Evolutionary conservation across 2,329 filamentous ascomycete species (phyloP), one percentile per base, ranked within the genome.

Genomic region (Emmonsiellopsis sp.): DNA sequence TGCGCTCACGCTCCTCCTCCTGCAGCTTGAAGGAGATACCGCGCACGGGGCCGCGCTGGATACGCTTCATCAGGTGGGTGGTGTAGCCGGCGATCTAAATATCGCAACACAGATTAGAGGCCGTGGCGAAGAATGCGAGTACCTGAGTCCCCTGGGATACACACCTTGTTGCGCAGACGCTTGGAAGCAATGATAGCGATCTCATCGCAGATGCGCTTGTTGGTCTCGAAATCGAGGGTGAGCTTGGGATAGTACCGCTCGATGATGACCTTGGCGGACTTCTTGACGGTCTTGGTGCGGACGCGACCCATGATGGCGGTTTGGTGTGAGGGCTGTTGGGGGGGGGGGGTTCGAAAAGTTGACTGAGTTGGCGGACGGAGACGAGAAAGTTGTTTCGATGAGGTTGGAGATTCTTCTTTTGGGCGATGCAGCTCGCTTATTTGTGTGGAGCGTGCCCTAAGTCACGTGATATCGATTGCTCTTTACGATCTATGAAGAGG

Each of bases 21-120:
- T 98, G 93, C 59, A 98, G 89, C 85, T 98, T 98, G 91, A 98
- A 98, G 78, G 94, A 98, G 80, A 98, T 98, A 82, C 93, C 93
- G 70, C 93, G 94, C 78, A 98, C 93, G 64, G 93, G 93, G 64
- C 93, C 93, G 76, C 93, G 90, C 83, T 97, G 93, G 70, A 98
- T 98, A 79, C 93, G 93, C 86, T 97, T 97, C 94, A 98, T 98
- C 78, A 94, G 76, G 75, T 95, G 90, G 65, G 93, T 97, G 70
- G 92, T 95, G 85, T 95, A 97, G 70, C 93, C 93, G 72, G 93
- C 91, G 80, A 95, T 94, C 89, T 92, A 63, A 52, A 57, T 42
- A 46, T 8, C 15, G 3, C 3, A 5, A 26, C 35, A 6, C 20
- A 1, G 20, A 26, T 26, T 26, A 26, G 20, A 26, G 20, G 1